Base-by-base conservation (phyloP, 805 yeast genomes). In the Candida railenensis region DNA sequence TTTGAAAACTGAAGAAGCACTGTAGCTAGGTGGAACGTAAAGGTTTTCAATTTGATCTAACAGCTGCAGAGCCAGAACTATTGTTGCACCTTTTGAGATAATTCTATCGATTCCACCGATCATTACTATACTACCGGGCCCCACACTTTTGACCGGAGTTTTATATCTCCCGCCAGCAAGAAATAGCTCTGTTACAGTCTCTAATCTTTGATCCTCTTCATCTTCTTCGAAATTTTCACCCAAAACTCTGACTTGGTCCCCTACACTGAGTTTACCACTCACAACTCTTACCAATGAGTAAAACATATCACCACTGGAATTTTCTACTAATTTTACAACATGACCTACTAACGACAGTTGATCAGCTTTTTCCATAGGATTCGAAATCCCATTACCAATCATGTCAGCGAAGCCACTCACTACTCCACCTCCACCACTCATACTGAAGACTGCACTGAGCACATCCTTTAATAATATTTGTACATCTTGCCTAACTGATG, bases 121-220 rank as follows among this genome's bases (percentile, higher is more conserved):
- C 3, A 90, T 57, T 0, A 82, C 91, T 37, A 88, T 66, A n/a
- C 79, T 76, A 0, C 97, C 97, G 1, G 80, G 77, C 3, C 76
- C 68, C 0, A 83, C 81, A 15, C 71, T 72, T 1, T 71, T 63
- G 0, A 86, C 73, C 0, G 80, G 75, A 2, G 83, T 63, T 25
- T 75, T 76, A 59, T 88, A 90, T 52, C 96, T 73, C 0, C 91
- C 91, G 40, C 89, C 83, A 38, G 87, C 74, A 0, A 90, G 51
- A 54, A 66, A 76, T 3, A 83, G 59, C 25, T 66, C 72, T 15
- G 64, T 67, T 1, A 81, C 53, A 4, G 61, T 64, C 44, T 73
- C 78, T 1, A 60, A 44, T 36, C 70, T 74, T 47, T 65, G 59
- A 46, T 83, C 89, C 37, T 83, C 87, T 28, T 66, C 71, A 37